These are phyloP conservation scores for Botrytis galanthina DNA, from an alignment of 2,329 filamentous ascomycete genomes.

Conservation along the genomic window DNA sequence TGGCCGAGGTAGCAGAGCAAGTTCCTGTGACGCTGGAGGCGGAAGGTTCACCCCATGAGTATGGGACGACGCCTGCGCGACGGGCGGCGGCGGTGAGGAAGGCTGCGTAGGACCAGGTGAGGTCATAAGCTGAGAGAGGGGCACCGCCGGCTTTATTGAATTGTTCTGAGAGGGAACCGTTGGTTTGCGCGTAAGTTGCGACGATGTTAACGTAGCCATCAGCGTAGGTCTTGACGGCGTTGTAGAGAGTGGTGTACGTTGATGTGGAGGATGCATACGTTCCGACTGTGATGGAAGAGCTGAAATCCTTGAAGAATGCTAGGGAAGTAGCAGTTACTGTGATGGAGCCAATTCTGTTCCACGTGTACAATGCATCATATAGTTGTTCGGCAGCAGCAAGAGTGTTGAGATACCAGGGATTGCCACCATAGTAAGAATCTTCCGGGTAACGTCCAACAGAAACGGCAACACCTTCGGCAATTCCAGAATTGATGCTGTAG, in stretches of 20 bases:
- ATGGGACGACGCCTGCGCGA: constrained; percentile 53
- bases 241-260: constrained; percentile 61
- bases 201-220: constrained; percentile 54
- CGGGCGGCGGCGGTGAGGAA: constrained; percentile 63
- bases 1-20: constrained; percentile 49
- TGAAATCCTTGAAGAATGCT: constrained; percentile 68
- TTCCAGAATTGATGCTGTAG: constrained; percentile 68
- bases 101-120: constrained; percentile 73
- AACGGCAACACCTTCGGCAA: constrained; percentile 56
- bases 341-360: constrained; percentile 62
- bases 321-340: constrained; percentile 63
- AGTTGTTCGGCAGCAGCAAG: constrained; percentile 77
- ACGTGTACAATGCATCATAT: constrained; percentile 72
- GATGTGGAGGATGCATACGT: constrained; percentile 60
- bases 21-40: constrained; percentile 49
- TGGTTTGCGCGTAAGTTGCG: constrained; percentile 50
- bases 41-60: constrained; percentile 52
- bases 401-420: constrained; percentile 79
- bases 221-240: constrained; percentile 61
- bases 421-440: constrained; percentile 73
- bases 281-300: constrained; percentile 56
- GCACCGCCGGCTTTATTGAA: constrained; percentile 53
- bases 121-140: constrained; percentile 61
- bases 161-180: constrained; percentile 68
- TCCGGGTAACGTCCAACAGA: constrained; percentile 67